Percentiles rank a stretch among this genome's conserved stretches.
These are phyloP conservation scores for Wickerhamiella siamensis DNA, from an alignment of 805 yeast species.

Conservation along the genomic window DNA sequence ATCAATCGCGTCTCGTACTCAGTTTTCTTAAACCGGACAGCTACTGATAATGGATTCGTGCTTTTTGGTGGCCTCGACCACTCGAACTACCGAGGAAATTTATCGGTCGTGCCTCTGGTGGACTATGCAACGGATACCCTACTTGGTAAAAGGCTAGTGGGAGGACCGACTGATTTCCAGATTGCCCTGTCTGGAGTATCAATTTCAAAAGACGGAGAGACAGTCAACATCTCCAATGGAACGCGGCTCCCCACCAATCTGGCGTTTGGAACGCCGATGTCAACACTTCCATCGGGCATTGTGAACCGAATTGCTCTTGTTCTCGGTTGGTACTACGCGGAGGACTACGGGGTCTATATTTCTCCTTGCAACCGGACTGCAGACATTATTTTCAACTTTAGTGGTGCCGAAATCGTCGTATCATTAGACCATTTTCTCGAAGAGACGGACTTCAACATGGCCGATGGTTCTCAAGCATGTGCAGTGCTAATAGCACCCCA, in stretches of 20 bases:
- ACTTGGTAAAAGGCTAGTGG: not conserved
- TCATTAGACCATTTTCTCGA: not conserved
- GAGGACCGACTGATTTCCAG: not conserved
- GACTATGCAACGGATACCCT: not conserved
- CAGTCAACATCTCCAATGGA: not conserved
- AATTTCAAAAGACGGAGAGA: not conserved
- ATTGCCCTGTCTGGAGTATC: not conserved
- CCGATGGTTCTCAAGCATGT: not conserved
- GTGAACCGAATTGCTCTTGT: not conserved
- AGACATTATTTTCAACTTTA: not conserved
- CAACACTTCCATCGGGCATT: not conserved
- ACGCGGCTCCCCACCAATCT: not conserved
- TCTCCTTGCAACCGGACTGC: not conserved
- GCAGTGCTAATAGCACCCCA: not conserved
- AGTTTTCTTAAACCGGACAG: conserved; percentile 27
- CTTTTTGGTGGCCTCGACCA: conserved; percentile 33
- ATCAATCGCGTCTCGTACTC: conserved; percentile 32
- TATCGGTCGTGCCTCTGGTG: conserved; percentile 23
- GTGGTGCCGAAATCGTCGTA: not conserved
- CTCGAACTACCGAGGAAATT: conserved; percentile 28
- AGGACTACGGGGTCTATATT: not conserved
- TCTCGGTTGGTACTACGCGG: not conserved
- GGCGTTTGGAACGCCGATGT: not conserved
- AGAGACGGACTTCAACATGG: not conserved
- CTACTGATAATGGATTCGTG: conserved; percentile 23